Percentiles rank a stretch among this genome's conserved stretches.
Conservation (phyloP, 345 rosid genomes). For the Eucalyptus regnans region DNA sequence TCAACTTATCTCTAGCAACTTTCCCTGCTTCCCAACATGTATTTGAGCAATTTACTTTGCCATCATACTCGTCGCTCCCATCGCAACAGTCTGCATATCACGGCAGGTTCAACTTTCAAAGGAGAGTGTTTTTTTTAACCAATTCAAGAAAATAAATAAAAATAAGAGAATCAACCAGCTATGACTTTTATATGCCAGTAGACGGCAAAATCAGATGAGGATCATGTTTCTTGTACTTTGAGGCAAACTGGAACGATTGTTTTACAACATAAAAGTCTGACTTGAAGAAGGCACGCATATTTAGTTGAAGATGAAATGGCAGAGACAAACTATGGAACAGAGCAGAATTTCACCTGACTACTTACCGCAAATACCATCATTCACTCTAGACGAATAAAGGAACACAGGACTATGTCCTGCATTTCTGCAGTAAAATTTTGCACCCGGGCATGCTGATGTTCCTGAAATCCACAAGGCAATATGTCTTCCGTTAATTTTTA, state of each 20-base stretch:
- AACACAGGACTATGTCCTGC: conserved; percentile 53
- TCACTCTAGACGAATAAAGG: conserved; percentile 84
- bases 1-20: conserved; percentile 71
- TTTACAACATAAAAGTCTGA: background rate
- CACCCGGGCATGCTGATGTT: conserved; percentile 91
- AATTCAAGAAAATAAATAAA: background rate
- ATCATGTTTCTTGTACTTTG: background rate
- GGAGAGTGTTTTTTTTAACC: background rate
- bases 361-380: conserved; percentile 95
- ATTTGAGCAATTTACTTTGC: conserved; percentile 56
- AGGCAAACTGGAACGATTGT: background rate
- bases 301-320: background rate
- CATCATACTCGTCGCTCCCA: conserved; percentile 97
- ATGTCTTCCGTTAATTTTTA: background rate
- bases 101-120: background rate
- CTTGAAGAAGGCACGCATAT: background rate
- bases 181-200: background rate
- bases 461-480: conserved; percentile 26
- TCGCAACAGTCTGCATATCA: conserved; percentile 82
- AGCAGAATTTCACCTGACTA: background rate
- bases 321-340: background rate
- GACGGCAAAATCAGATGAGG: background rate
- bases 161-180: background rate
- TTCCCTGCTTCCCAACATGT: conserved; percentile 98
- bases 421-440: conserved; percentile 78